Evolutionary conservation across 2,329 filamentous ascomycete species (phyloP).

Genomic region (Exophiala xenobiotica): DNA sequence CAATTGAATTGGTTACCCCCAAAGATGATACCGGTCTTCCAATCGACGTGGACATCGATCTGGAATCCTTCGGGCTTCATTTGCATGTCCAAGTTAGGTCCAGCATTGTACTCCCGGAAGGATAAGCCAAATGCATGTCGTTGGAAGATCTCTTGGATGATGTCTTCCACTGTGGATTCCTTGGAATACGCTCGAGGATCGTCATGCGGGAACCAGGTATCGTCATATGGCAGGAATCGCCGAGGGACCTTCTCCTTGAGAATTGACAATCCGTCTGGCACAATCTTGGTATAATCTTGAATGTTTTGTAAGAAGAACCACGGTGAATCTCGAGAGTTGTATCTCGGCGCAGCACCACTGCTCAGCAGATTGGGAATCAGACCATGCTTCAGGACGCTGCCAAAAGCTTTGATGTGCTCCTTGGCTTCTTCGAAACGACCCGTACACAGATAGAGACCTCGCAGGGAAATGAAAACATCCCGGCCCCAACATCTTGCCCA

Average conservation of each 20-base stretch:
- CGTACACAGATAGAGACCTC: conserved; percentile 87
- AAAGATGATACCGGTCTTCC: conserved; percentile 85
- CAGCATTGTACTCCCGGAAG: conserved; percentile 93
- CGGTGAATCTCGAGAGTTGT: conserved; percentile 93
- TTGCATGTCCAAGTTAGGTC: conserved; percentile 81
- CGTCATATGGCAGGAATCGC: conserved; percentile 90
- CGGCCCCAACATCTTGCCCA: conserved; percentile 98
- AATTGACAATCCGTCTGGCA: conserved; percentile 71
- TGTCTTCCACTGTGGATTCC: conserved; percentile 78
- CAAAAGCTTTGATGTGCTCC: conserved; percentile 93
- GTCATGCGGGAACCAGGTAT: conserved; percentile 84
- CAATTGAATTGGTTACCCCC: conserved; percentile 94
- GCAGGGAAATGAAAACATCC: conserved; percentile 93
- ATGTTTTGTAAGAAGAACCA: conserved; percentile 98
- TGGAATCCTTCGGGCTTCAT: conserved; percentile 93
- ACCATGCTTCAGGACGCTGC: conserved; percentile 93
- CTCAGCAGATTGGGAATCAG: conserved; percentile 96
- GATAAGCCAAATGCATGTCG: conserved; percentile 86
- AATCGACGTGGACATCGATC: conserved; percentile 86
- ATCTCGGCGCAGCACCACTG: conserved; percentile 79
- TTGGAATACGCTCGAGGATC: conserved; percentile 83
- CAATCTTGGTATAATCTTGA: conserved; percentile 84
- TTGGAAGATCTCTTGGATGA: conserved; percentile 91
- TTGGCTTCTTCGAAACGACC: conserved; percentile 84
- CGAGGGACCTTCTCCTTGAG: conserved; percentile 75